These are phyloP conservation scores for Apiospora malaysiana DNA, from an alignment of 2,329 filamentous ascomycete species.

Conservation along the genomic window DNA sequence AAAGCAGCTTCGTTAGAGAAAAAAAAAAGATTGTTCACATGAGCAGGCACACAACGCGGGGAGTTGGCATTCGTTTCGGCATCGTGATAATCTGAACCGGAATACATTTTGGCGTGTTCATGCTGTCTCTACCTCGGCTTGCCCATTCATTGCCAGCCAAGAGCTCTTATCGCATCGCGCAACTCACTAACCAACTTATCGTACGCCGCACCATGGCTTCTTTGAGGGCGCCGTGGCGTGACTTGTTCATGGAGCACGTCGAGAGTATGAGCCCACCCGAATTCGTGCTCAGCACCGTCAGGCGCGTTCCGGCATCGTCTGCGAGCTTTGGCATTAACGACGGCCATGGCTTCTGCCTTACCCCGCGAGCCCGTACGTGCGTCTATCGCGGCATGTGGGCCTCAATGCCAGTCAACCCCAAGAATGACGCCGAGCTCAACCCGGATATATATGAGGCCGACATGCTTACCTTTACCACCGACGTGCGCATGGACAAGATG, in stretches of 20 bases:
- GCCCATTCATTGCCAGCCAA: not conserved
- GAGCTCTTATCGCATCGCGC: not conserved
- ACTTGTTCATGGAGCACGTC: conserved; percentile 57
- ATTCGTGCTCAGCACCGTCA: conserved; percentile 59
- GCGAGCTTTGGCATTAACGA: conserved; percentile 23
- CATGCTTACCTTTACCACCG: conserved; percentile 83
- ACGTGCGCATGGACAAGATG: conserved; percentile 85
- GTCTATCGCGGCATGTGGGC: conserved; percentile 88
- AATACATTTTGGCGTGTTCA: not conserved
- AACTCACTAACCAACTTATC: conserved; percentile 30
- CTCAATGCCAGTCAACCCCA: conserved; percentile 71
- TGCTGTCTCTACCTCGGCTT: not conserved
- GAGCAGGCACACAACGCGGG: not conserved
- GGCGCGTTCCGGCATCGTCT: conserved; percentile 37
- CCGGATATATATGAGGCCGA: conserved; percentile 76
- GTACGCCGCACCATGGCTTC: conserved; percentile 27
- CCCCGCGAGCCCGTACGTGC: conserved; percentile 75
- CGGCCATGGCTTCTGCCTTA: conserved; percentile 46
- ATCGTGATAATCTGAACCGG: not conserved
- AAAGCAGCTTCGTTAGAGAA: not conserved
- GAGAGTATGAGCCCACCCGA: conserved; percentile 52
- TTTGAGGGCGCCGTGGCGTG: conserved; percentile 57
- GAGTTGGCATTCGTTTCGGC: not conserved
- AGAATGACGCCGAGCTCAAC: conserved; percentile 76
- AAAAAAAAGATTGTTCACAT: not conserved